These are phyloP conservation scores for Fusarium subglutinans DNA, from an alignment of 2,329 filamentous ascomycete species.

Conservation along the genomic window DNA sequence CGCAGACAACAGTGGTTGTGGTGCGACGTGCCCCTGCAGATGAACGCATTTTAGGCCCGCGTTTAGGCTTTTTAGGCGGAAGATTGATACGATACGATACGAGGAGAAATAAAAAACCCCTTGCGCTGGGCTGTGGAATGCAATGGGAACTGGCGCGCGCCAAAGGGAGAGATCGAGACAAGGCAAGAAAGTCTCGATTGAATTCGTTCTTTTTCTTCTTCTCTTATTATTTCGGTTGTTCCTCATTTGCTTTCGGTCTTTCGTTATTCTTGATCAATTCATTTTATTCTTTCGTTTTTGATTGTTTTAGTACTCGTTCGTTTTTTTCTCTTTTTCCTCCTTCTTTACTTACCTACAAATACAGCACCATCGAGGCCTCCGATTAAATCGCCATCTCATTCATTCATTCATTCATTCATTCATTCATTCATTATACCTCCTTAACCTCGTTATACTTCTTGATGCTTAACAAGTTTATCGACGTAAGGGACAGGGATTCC, in stretches of 20 bases:
- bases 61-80: background rate
- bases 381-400: background rate
- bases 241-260: background rate
- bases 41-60: background rate
- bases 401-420: background rate
- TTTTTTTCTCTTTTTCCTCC: background rate
- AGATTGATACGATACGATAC: constrained; percentile 14
- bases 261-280: constrained; percentile 10
- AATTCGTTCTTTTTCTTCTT: constrained; percentile 12
- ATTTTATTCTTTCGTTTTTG: constrained; percentile 2
- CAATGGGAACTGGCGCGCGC: constrained; percentile 24
- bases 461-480: constrained; percentile 29
- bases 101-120: background rate
- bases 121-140: background rate
- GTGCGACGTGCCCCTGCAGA: constrained; percentile 40
- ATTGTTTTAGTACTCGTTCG: constrained; percentile 8
- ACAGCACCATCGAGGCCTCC: constrained; percentile 18
- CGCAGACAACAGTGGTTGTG: constrained; percentile 29
- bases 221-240: constrained; percentile 11
- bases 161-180: constrained; percentile 10
- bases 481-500: constrained; percentile 24
- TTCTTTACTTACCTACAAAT: background rate
- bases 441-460: constrained; percentile 13
- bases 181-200: background rate
- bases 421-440: background rate